These are phyloP conservation scores for Tetrapisispora iriomotensis DNA, from an alignment of 805 yeast species.

Conservation along the genomic window DNA sequence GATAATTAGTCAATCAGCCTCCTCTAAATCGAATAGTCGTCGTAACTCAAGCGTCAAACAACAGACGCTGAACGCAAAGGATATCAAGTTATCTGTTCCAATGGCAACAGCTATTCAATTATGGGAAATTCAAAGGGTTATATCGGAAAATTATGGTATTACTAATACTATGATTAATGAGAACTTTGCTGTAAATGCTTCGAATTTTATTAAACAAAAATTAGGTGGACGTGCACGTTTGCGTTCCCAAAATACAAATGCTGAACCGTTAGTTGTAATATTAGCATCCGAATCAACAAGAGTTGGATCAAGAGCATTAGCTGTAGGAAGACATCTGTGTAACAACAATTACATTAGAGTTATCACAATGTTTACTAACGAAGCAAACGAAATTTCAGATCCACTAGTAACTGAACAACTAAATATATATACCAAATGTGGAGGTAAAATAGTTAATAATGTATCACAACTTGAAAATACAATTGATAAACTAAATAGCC, in stretches of 20 bases:
- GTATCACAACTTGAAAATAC: conserved; percentile 30
- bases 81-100: conserved; percentile 31
- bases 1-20: conserved; percentile 15
- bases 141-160: conserved; percentile 45
- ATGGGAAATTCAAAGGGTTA: conserved; percentile 58
- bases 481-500: conserved; percentile 47
- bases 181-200: conserved; percentile 57
- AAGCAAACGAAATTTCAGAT: conserved; percentile 22
- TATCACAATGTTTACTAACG: conserved; percentile 36
- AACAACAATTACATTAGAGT: conserved; percentile 58
- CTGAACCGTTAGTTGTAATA: conserved; percentile 66
- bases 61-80: conserved; percentile 6
- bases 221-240: conserved; percentile 66
- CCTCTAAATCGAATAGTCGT: conserved; percentile 8
- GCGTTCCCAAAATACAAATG: conserved; percentile 57
- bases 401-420: conserved; percentile 38
- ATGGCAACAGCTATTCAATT: conserved; percentile 71
- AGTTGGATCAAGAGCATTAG: conserved; percentile 66
- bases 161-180: conserved; percentile 43
- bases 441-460: conserved; percentile 53
- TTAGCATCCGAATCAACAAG: conserved; percentile 60
- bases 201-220: conserved; percentile 46
- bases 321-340: conserved; percentile 64
- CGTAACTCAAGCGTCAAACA: conserved; percentile 1
- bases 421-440: conserved; percentile 46